Evolutionary conservation across 805 yeast species (phyloP).

Genomic region (Zygosaccharomyces rouxii): DNA sequence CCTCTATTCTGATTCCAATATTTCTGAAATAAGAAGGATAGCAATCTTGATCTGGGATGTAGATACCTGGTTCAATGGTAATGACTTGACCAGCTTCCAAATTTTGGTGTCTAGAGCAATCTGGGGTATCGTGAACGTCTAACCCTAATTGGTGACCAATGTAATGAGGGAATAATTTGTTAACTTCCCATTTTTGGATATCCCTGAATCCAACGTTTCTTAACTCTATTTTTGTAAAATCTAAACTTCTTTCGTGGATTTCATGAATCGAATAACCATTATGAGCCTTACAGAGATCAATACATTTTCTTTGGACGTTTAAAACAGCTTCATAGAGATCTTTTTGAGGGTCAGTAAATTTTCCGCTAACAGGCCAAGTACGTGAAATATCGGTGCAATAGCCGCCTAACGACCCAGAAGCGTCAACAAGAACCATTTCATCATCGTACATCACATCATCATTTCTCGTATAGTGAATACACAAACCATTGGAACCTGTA

Average conservation of each 20-base stretch:
- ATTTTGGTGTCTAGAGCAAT: conserved; percentile 49
- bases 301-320: conserved; percentile 74
- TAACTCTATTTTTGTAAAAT: conserved; percentile 56
- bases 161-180: conserved; percentile 79
- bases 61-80: conserved; percentile 94
- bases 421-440: conserved; percentile 89
- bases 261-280: conserved; percentile 59
- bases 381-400: conserved; percentile 94
- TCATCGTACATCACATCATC: conserved; percentile 73
- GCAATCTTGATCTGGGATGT: conserved; percentile 63
- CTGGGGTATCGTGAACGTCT: conserved; percentile 82
- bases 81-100: conserved; percentile 72
- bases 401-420: conserved; percentile 91
- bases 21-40: conserved; percentile 82
- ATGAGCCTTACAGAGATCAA: conserved; percentile 57
- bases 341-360: conserved; percentile 69
- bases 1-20: conserved; percentile 93
- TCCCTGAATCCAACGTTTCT: conserved; percentile 64
- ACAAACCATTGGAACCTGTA: conserved; percentile 82
- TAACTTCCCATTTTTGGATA: conserved; percentile 48
- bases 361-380: conserved; percentile 87
- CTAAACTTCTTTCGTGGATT: conserved; percentile 67
- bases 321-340: conserved; percentile 88
- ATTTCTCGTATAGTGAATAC: conserved; percentile 91
- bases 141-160: conserved; percentile 94